Base-by-base conservation (phyloP, 495 filamentous ascomycete genomes). In the Aspergillus affinis region DNA sequence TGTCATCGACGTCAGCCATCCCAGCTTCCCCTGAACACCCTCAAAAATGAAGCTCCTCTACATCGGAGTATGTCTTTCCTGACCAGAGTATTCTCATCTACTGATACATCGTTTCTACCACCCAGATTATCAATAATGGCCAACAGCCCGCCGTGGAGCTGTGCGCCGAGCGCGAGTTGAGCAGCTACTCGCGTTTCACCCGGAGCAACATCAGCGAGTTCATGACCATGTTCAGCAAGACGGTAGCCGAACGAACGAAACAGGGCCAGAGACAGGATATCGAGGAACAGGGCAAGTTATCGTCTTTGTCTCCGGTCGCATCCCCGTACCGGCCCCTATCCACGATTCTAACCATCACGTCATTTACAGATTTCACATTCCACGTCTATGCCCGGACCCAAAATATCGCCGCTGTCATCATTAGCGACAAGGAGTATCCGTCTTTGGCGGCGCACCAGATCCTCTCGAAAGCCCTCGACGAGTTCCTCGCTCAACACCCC, bases 211-310 rank as follows among this genome's bases (percentile, higher is more conserved):
- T 65, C 64, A 80, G 78, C 65, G 78, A 84, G 65, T 83, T 85
- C 73, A 76, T 83, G 58, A 73, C 75, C 65, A 71, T 84, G 48
- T 84, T 84, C 70, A 75, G 71, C 71, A 81, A 81, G 67, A 82
- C 81, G 6, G 82, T 88, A 19, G 93, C 94, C 46, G 91, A 96
- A 73, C 83, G 90, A 53, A 96, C 91, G 19, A 81, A 76, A 59
- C 87, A 91, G n/a, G 92, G 91, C 36, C 88, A 93, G 72, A 86
- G 94, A 65, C 92, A 96, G 73, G 91, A 93, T 65, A 86, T 97
- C 51, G 88, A 96, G 72, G 90, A 97, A 73, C 61, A 68, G 56
- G 65, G 65, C 48, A 89, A 93, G 83, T 88, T 59, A 47, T 74
- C 69, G 3, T 21, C 18, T 41, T 7, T n/a, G 56, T 49, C 58